These are phyloP conservation scores for Cyberlindnera bimundalis DNA, from an alignment of 805 yeast species.

Conservation along the genomic window DNA sequence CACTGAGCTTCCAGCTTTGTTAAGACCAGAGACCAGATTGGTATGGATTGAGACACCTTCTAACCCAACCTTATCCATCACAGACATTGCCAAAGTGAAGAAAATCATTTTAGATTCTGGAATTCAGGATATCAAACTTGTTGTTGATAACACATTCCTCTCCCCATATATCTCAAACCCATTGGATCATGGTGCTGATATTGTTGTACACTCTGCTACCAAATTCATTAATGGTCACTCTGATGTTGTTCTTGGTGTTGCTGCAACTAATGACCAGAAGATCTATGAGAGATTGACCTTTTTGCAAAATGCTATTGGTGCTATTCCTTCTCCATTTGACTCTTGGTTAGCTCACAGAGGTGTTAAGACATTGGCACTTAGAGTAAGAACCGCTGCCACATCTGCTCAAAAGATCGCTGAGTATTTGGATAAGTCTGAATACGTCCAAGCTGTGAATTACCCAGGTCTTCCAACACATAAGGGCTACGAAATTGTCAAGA, in stretches of 20 bases:
- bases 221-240: constrained; percentile 92
- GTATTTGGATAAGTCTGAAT: constrained; percentile 46
- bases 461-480: constrained; percentile 74
- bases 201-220: constrained; percentile 86
- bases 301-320: constrained; percentile 85
- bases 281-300: constrained; percentile 65
- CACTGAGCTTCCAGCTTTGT: constrained; percentile 50
- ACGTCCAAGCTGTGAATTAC: constrained; percentile 70
- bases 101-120: constrained; percentile 46
- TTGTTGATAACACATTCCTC: constrained; percentile 85
- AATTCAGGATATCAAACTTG: constrained; percentile 54
- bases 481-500: constrained; percentile 57
- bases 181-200: constrained; percentile 76
- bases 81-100: constrained; percentile 67
- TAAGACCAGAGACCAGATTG: constrained; percentile 61
- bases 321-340: constrained; percentile 87
- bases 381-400: constrained; percentile 65
- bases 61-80: constrained; percentile 79
- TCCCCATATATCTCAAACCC: constrained; percentile 89
- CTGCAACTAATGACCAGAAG: constrained; percentile 61
- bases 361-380: constrained; percentile 77
- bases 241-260: constrained; percentile 84
- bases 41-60: constrained; percentile 91
- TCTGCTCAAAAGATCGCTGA: constrained; percentile 71
- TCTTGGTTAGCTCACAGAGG: constrained; percentile 93